Percentiles rank a stretch among this genome's conserved stretches.
Conservation (phyloP, 108 stramenopile genomes). For the Craspedostauros australis region DNA sequence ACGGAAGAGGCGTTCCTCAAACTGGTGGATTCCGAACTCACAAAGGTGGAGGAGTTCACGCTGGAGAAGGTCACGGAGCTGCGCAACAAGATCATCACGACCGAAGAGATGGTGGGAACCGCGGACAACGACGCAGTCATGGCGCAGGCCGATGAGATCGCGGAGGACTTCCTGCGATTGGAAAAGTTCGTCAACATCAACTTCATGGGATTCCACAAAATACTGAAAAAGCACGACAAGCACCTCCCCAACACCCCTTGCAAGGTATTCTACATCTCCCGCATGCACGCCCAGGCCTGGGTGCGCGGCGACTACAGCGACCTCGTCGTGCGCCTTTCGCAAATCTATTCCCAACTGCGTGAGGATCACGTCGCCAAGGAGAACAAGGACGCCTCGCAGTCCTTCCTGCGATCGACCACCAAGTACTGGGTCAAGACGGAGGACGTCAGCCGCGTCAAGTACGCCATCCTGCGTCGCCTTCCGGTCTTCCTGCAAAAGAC, state of each 20-base stretch:
- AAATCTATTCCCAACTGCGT: constrained; percentile 69
- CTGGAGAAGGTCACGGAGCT: constrained; percentile 63
- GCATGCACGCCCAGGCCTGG: constrained; percentile 98
- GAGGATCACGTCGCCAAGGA: constrained; percentile 80
- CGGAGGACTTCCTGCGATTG: constrained; percentile 71
- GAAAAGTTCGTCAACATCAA: constrained; percentile 98
- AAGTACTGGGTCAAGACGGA: constrained; percentile 98
- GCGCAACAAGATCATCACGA: constrained; percentile 45
- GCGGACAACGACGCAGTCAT: constrained; percentile 14
- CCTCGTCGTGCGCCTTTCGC: constrained; percentile 82
- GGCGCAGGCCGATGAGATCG: constrained; percentile 55
- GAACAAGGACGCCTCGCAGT: constrained; percentile 64
- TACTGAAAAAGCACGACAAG: constrained; percentile 98
- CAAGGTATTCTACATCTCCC: constrained; percentile 83
- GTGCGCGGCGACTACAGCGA: constrained; percentile 92
- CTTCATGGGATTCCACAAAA: constrained; percentile 97
- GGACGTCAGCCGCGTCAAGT: constrained; percentile 91
- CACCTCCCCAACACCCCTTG: constrained; percentile 76
- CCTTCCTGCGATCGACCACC: constrained; percentile 85
- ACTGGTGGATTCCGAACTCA: constrained; percentile 74
- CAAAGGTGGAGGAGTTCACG: constrained; percentile 86
- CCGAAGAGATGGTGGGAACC: constrained; percentile 14
- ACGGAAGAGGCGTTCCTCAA: constrained; percentile 88
- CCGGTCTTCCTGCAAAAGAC: constrained; percentile 94
- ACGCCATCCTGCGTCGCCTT: constrained; percentile 85